Conservation (phyloP, 2,329 filamentous ascomycete genomes). For the Epichloe typhina region DNA sequence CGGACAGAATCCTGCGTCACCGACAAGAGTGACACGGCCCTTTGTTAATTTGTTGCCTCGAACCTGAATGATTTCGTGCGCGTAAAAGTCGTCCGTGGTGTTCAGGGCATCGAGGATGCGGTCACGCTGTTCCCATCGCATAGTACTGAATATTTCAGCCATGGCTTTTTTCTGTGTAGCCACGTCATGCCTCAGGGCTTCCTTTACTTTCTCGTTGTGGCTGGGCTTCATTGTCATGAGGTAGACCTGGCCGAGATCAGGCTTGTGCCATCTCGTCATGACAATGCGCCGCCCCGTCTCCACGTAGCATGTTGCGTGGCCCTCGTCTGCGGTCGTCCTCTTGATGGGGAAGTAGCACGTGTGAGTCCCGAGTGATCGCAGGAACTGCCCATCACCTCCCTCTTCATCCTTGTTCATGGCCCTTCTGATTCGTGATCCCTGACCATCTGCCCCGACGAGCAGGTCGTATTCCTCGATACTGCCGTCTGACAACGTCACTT, state of each 20-base stretch:
- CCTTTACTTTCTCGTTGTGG: slow-evolving; percentile 10
- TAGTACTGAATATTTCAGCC: slow-evolving; percentile 24
- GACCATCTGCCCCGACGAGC: slow-evolving; percentile 10
- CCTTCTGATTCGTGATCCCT: slow-evolving; percentile 7
- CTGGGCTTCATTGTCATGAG: slow-evolving; percentile 15
- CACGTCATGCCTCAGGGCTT: slow-evolving; percentile 9
- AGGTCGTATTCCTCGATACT: slow-evolving; percentile 7
- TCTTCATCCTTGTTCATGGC: slow-evolving; percentile 4
- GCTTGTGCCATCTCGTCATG: slow-evolving; percentile 12
- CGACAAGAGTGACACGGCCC: slow-evolving; percentile 32
- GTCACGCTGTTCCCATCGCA: slow-evolving; percentile 28
- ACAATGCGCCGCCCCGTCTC: slow-evolving; percentile 24
- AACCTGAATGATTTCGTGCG: slow-evolving; percentile 29
- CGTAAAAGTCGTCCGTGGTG: slow-evolving; percentile 30
- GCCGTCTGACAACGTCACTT: slow-evolving; percentile 8
- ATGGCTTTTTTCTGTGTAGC: slow-evolving; percentile 20
- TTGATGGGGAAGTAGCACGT: slow-evolving; percentile 26
- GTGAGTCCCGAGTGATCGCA: slow-evolving; percentile 12
- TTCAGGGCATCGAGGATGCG: slow-evolving; percentile 22
- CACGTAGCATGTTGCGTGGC: slow-evolving; percentile 15
- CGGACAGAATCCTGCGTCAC: slow-evolving; percentile 34
- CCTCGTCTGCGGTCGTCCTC: slow-evolving; percentile 4
- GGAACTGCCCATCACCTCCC: slow-evolving; percentile 3
- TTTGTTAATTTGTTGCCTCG: slow-evolving; percentile 22
- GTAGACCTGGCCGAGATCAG: slow-evolving; percentile 13